Conservation (phyloP, 2,329 filamentous ascomycete genomes). For the Xylaria sp. region DNA sequence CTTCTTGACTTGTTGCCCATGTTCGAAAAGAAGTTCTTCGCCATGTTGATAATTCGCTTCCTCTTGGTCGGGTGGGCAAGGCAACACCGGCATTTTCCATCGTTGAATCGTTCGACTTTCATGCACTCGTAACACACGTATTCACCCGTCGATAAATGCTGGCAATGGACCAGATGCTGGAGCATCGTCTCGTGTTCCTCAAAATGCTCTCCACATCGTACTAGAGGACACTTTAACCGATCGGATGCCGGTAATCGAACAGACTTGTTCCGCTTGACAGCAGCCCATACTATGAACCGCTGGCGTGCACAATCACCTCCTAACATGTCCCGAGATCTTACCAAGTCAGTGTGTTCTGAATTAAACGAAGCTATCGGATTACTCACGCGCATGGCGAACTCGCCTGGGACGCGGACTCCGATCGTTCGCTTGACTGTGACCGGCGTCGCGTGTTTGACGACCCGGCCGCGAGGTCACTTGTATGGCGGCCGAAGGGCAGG, state of each 20-base stretch:
- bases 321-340: constrained; percentile 48
- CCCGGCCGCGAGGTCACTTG: constrained; percentile 16
- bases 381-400: constrained; percentile 39
- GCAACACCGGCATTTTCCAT: constrained; percentile 54
- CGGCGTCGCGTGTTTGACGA: constrained; percentile 26
- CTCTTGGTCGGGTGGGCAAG: constrained; percentile 54
- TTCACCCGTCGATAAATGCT: constrained; percentile 52
- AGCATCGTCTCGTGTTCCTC: constrained; percentile 57
- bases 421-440: constrained; percentile 32
- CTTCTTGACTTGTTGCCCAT: constrained; percentile 53
- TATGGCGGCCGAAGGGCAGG: constrained; percentile 28
- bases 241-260: constrained; percentile 51
- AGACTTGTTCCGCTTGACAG: constrained; percentile 56
- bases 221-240: constrained; percentile 54
- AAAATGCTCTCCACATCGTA: constrained; percentile 54
- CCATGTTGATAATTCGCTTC: constrained; percentile 54
- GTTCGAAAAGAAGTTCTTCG: constrained; percentile 57
- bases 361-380: constrained; percentile 3
- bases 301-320: constrained; percentile 55
- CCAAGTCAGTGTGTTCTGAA: constrained; percentile 26
- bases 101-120: constrained; percentile 55
- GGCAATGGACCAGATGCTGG: constrained; percentile 53
- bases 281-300: constrained; percentile 60
- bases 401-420: constrained; percentile 25
- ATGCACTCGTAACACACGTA: constrained; percentile 61